Percentiles rank a stretch among this genome's conserved stretches.
Evolutionary conservation across 225 moss, liverwort and hornwort species (phyloP).

Genomic region (Bryum argenteum): DNA sequence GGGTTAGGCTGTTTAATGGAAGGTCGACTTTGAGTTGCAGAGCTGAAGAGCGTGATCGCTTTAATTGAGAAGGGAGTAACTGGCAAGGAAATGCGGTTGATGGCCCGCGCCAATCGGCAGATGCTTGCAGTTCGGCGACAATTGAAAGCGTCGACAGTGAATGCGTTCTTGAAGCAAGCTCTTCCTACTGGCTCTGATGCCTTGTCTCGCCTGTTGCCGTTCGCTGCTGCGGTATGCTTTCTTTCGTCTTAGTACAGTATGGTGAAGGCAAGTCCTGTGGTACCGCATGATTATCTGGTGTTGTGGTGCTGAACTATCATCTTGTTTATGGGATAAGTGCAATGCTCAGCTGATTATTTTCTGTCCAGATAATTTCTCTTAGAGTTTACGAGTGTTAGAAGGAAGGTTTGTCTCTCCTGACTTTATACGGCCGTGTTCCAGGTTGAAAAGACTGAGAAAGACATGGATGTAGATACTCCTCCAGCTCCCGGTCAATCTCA

Average conservation of each 20-base stretch:
- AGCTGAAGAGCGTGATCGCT: slow-evolving; percentile 69
- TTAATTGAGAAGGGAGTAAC: slow-evolving; percentile 85
- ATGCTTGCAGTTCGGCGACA: slow-evolving; percentile 72
- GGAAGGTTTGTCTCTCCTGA: slow-evolving; percentile 1
- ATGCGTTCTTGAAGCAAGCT: slow-evolving; percentile 60
- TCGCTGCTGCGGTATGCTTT: slow-evolving; percentile 41
- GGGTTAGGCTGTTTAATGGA: slow-evolving; percentile 28
- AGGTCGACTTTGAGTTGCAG: slow-evolving; percentile 34
- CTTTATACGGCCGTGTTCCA: slow-evolving; percentile 15
- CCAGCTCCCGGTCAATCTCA: slow-evolving; percentile 52
- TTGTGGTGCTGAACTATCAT: slow-evolving; percentile 3
- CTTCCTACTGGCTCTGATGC: slow-evolving; percentile 78
- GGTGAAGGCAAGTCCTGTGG: slow-evolving; percentile 7
- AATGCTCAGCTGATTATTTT: neutral
- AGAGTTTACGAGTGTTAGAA: neutral
- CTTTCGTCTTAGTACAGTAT: neutral
- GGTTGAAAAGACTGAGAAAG: slow-evolving; percentile 52
- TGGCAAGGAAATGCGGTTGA: slow-evolving; percentile 86
- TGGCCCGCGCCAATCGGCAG: slow-evolving; percentile 84
- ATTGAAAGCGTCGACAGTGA: slow-evolving; percentile 63
- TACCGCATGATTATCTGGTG: neutral
- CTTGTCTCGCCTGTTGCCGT: slow-evolving; percentile 61
- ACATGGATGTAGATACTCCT: slow-evolving; percentile 76
- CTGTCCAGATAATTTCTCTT: neutral
- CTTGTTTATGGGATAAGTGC: slow-evolving; percentile 6